Conservation (phyloP, 352 stramenopile genomes). For the Pythium phragmitis region DNA sequence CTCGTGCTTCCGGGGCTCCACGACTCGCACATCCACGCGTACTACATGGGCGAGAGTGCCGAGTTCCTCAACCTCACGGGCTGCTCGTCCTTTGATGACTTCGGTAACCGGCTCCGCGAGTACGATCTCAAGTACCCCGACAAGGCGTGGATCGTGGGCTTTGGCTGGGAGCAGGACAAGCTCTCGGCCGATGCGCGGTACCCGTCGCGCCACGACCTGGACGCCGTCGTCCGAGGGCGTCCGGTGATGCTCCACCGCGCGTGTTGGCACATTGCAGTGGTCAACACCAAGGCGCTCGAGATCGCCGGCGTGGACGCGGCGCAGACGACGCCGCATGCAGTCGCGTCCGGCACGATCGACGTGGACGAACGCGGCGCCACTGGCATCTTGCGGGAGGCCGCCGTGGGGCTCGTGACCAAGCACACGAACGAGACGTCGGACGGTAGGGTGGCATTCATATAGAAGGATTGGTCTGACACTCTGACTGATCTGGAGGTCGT, state of each 20-base stretch:
- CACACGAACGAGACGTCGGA: conserved; percentile 68
- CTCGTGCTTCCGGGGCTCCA: conserved; percentile 86
- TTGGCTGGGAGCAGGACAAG: conserved; percentile 86
- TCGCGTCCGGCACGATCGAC: conserved; percentile 57
- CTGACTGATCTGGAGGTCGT: background rate
- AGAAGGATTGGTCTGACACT: background rate
- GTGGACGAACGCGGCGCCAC: conserved; percentile 62
- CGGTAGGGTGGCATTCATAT: conserved; percentile 27
- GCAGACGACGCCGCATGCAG: conserved; percentile 27
- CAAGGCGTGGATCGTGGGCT: conserved; percentile 77
- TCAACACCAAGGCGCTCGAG: conserved; percentile 85
- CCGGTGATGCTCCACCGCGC: conserved; percentile 85
- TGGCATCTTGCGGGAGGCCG: conserved; percentile 69
- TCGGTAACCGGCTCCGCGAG: conserved; percentile 43
- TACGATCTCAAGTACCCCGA: conserved; percentile 67
- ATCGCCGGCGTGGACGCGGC: conserved; percentile 51
- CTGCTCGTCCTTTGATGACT: conserved; percentile 72
- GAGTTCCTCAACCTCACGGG: conserved; percentile 82
- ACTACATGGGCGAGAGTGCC: conserved; percentile 77
- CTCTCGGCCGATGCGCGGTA: conserved; percentile 61
- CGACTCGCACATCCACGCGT: conserved; percentile 89
- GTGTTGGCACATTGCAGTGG: conserved; percentile 88
- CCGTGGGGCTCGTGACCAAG: conserved; percentile 68
- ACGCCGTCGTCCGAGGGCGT: conserved; percentile 61
- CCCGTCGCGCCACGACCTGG: conserved; percentile 73